Conservation (phyloP, 2,329 filamentous ascomycete genomes). For the Beauveria sp. region DNA sequence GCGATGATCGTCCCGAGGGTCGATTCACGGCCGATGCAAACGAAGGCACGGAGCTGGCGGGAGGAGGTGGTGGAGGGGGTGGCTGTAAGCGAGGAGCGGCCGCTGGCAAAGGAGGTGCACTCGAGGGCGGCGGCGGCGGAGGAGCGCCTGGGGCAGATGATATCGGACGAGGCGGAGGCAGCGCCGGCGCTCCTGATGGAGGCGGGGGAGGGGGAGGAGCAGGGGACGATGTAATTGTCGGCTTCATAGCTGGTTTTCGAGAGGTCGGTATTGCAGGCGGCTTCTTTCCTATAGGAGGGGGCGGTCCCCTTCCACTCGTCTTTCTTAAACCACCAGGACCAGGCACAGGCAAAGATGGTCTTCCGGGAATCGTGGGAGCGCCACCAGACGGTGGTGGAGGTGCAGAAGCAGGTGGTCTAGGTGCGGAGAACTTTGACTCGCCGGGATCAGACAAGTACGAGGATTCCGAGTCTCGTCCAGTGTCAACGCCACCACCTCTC, state of each 20-base stretch:
- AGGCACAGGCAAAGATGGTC: slow-evolving; percentile 42
- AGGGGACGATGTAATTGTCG: slow-evolving; percentile 24
- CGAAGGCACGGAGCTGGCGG: slow-evolving; percentile 24
- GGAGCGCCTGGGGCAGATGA: slow-evolving; percentile 35
- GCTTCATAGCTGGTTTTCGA: slow-evolving; percentile 45
- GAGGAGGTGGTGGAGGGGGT: slow-evolving; percentile 28
- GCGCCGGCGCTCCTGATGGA: slow-evolving; percentile 31
- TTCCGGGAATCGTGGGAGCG: slow-evolving; percentile 51
- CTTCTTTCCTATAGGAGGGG: slow-evolving; percentile 73
- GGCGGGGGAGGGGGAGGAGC: slow-evolving; percentile 34
- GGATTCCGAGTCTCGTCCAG: slow-evolving; percentile 50
- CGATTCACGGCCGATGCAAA: slow-evolving; percentile 37
- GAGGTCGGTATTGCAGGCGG: slow-evolving; percentile 55
- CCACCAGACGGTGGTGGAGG: slow-evolving; percentile 51
- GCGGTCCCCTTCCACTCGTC: slow-evolving; percentile 58
- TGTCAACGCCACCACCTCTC: slow-evolving; percentile 71
- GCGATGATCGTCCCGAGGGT: slow-evolving; percentile 34
- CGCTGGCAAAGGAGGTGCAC: slow-evolving; percentile 26
- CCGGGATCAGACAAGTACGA: slow-evolving; percentile 77
- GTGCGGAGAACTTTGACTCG: slow-evolving; percentile 22
- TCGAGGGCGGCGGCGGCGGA: slow-evolving; percentile 28
- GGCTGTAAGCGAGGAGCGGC: slow-evolving; percentile 23
- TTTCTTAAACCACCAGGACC: slow-evolving; percentile 48
- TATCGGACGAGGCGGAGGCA: slow-evolving; percentile 29
- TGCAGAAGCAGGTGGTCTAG: slow-evolving; percentile 43